A percentile compares a stretch with the other conserved stretches of the same genome.
Evolutionary conservation across 768 basidiomycete genomes (phyloP).

Genomic region (Gloeostereum incarnatum): DNA sequence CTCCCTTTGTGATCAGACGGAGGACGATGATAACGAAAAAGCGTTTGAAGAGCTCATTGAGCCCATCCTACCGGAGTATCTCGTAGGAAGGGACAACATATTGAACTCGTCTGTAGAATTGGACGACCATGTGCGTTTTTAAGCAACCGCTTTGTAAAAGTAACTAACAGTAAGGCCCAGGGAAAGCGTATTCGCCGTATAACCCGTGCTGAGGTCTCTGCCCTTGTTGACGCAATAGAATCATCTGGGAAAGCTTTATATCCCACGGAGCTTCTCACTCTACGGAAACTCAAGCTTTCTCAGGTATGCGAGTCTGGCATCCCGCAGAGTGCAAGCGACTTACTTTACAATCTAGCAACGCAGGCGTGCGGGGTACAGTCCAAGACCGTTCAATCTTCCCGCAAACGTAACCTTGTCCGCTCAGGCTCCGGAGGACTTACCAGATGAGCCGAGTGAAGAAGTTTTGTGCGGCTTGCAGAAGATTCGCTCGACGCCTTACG

Average conservation of each 20-base stretch:
- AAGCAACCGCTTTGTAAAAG: too few species aligned
- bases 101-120: too few species aligned
- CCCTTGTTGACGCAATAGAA: slow-evolving; percentile 18
- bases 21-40: too few species aligned
- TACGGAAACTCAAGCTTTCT: slow-evolving; percentile 37
- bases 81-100: too few species aligned
- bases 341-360: slow-evolving; percentile 18
- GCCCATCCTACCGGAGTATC: too few species aligned
- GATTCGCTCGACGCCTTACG: slow-evolving; percentile 57
- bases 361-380: slow-evolving; percentile 13
- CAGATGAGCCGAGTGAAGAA: slow-evolving; percentile 16
- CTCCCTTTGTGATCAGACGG: too few species aligned
- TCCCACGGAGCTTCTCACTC: slow-evolving; percentile 22
- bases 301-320: slow-evolving; percentile 19
- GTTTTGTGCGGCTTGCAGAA: slow-evolving; percentile 42
- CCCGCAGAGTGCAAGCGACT: not conserved
- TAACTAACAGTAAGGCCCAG: too few species aligned
- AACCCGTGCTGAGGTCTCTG: slow-evolving; percentile 29
- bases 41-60: too few species aligned
- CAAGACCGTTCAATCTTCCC: slow-evolving; percentile 10
- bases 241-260: slow-evolving; percentile 7
- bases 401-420: slow-evolving; percentile 19
- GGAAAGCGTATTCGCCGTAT: slow-evolving; percentile 57
- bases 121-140: too few species aligned
- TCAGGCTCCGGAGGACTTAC: slow-evolving; percentile 20